Conservation (phyloP, 2,329 filamentous ascomycete genomes). For the Talaromyces verruculosus region DNA sequence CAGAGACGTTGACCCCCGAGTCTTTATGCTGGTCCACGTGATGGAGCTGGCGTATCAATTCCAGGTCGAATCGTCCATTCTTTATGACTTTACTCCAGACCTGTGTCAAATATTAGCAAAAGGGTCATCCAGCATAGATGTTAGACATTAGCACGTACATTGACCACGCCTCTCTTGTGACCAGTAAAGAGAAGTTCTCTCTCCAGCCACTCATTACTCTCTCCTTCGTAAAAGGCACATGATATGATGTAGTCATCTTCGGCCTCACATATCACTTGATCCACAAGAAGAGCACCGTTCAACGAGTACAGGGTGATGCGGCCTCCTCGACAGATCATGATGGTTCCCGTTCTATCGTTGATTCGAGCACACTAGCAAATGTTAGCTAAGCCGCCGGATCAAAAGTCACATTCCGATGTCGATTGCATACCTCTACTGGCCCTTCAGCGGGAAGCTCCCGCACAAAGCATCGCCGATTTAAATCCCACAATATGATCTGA, state of each 20-base stretch:
- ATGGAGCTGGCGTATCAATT: slow-evolving; percentile 77
- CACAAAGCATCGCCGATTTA: slow-evolving; percentile 86
- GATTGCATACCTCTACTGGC: slow-evolving; percentile 46
- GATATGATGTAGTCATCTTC: slow-evolving; percentile 75
- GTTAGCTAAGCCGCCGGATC: slow-evolving; percentile 12
- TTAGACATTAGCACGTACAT: slow-evolving; percentile 45
- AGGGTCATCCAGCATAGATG: neutral
- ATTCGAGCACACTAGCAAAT: slow-evolving; percentile 72
- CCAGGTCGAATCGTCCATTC: slow-evolving; percentile 69
- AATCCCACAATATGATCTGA: slow-evolving; percentile 85
- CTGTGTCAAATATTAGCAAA: slow-evolving; percentile 29
- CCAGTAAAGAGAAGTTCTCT: slow-evolving; percentile 85
- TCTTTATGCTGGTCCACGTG: slow-evolving; percentile 69
- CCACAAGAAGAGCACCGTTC: slow-evolving; percentile 78
- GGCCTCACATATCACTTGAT: slow-evolving; percentile 73
- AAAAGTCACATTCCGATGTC: neutral
- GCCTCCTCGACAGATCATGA: slow-evolving; percentile 76
- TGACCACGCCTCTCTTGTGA: slow-evolving; percentile 78
- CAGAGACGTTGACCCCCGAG: slow-evolving; percentile 55
- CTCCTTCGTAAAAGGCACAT: slow-evolving; percentile 90
- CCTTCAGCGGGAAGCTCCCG: slow-evolving; percentile 65
- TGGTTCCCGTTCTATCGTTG: slow-evolving; percentile 87
- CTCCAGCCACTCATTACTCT: slow-evolving; percentile 87
- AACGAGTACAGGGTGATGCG: slow-evolving; percentile 78
- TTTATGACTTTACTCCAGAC: slow-evolving; percentile 60